Evolutionary conservation across 106 monocot genomes (phyloP).

Genomic region (Dioscorea dumetorum): DNA sequence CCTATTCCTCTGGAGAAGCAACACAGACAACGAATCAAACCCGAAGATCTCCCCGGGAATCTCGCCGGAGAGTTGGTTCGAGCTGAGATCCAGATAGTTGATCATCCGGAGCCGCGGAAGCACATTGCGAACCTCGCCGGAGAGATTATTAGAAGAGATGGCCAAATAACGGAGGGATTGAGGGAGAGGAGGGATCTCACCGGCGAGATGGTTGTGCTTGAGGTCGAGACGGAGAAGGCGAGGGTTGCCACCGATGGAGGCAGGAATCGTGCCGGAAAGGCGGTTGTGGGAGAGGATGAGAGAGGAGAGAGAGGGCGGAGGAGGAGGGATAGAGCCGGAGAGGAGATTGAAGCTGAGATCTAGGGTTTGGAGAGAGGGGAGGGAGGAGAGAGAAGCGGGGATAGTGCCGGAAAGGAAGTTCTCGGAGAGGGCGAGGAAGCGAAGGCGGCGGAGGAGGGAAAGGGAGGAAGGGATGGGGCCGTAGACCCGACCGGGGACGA

Average conservation of each 20-base stretch:
- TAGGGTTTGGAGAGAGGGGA: slow-evolving; percentile 37
- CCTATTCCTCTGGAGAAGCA: slow-evolving; percentile 47
- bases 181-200: slow-evolving; percentile 48
- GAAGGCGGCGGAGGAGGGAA: slow-evolving; percentile 28
- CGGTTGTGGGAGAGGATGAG: slow-evolving; percentile 63
- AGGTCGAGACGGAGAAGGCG: slow-evolving; percentile 50
- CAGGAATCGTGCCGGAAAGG: slow-evolving; percentile 39
- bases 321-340: slow-evolving; percentile 36
- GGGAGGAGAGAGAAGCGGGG: slow-evolving; percentile 27
- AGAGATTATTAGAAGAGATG: slow-evolving; percentile 35
- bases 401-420: slow-evolving; percentile 58
- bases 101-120: slow-evolving; percentile 39
- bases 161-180: slow-evolving; percentile 48
- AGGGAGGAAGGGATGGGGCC: slow-evolving; percentile 40
- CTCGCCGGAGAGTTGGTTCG: slow-evolving; percentile 42
- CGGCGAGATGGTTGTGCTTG: slow-evolving; percentile 54
- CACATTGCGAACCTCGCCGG: slow-evolving; percentile 40
- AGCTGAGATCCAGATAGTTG: slow-evolving; percentile 51
- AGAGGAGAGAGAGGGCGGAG: slow-evolving; percentile 40
- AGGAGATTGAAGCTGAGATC: slow-evolving; percentile 71
- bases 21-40: slow-evolving; percentile 26
- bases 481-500: slow-evolving; percentile 57
- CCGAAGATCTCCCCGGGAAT: slow-evolving; percentile 42
- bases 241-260: slow-evolving; percentile 20
- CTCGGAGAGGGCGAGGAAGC: slow-evolving; percentile 54